phyloP scores from a whole-genome alignment of 2,329 filamentous ascomycete genomes.

The Aspergillus chevalieri region DNA sequence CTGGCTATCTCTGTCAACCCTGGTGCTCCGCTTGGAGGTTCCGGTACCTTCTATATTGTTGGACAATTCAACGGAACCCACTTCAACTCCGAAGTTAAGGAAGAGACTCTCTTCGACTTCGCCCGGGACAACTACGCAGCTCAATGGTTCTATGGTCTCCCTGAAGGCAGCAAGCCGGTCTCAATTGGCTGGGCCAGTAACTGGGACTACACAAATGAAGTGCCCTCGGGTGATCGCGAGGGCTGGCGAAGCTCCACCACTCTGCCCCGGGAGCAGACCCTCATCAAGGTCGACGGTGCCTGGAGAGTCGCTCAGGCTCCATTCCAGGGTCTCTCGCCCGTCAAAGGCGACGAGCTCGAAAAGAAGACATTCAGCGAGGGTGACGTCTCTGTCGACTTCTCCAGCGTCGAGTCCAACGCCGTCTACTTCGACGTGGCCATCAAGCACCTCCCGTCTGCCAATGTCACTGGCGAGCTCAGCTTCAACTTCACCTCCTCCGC shows the following conservation, averaged over 20 bases:
- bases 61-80: constrained; percentile 51
- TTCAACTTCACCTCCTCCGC: constrained; percentile 49
- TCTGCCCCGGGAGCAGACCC: constrained; percentile 46
- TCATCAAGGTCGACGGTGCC: constrained; percentile 47
- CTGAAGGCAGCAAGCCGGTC: constrained; percentile 37
- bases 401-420: constrained; percentile 44
- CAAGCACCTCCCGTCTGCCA: constrained; percentile 32
- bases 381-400: constrained; percentile 47
- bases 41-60: constrained; percentile 43
- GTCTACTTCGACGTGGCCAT: constrained; percentile 53
- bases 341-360: constrained; percentile 37
- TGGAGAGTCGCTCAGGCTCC: constrained; percentile 49
- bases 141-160: constrained; percentile 49
- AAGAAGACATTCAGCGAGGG: constrained; percentile 32
- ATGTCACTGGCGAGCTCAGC: constrained; percentile 40
- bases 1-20: constrained; percentile 27
- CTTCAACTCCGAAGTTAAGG: constrained; percentile 29
- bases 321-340: constrained; percentile 41
- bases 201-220: constrained; percentile 52
- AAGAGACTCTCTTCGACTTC: constrained; percentile 22
- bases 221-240: constrained; percentile 48
- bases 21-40: constrained; percentile 30
- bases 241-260: constrained; percentile 51
- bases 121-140: constrained; percentile 40
- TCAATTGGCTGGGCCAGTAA: constrained; percentile 55